Evolutionary conservation across 75 land plant genomes (phyloP).

Genomic region (Pseudotsuga menziesii): DNA sequence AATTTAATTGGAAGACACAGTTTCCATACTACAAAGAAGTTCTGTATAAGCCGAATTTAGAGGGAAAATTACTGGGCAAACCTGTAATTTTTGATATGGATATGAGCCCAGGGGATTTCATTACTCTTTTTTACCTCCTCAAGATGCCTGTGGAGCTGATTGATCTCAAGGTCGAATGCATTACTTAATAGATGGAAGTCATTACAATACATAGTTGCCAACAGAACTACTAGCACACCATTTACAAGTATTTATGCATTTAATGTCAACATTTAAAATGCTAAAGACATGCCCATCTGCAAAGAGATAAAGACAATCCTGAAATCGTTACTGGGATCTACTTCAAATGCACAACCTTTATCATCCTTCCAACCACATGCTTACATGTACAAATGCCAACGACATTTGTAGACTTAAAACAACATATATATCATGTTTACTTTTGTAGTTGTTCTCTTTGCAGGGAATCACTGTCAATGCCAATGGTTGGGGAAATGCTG

Average conservation of each 20-base stretch:
- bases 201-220: neutral
- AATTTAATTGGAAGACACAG: slow-evolving; percentile 64
- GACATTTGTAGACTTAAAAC: neutral
- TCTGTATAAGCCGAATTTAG: slow-evolving; percentile 46
- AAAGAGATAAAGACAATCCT: neutral
- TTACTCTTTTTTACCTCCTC: slow-evolving; percentile 71
- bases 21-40: slow-evolving; percentile 58
- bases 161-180: slow-evolving; percentile 59
- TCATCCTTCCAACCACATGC: neutral
- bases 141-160: slow-evolving; percentile 64
- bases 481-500: slow-evolving; percentile 86
- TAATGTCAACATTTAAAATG: neutral
- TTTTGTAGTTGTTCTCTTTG: neutral
- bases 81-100: slow-evolving; percentile 83
- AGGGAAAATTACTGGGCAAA: slow-evolving; percentile 25
- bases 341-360: neutral
- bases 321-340: neutral
- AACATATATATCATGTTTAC: neutral
- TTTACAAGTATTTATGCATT: neutral
- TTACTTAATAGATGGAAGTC: neutral
- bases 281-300: neutral
- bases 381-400: neutral
- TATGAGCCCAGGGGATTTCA: slow-evolving; percentile 86
- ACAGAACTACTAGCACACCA: neutral
- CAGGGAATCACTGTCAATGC: slow-evolving; percentile 67